Evolutionary conservation across 2,329 filamentous ascomycete genomes (phyloP).

Genomic region (Elsinoe necatrix): DNA sequence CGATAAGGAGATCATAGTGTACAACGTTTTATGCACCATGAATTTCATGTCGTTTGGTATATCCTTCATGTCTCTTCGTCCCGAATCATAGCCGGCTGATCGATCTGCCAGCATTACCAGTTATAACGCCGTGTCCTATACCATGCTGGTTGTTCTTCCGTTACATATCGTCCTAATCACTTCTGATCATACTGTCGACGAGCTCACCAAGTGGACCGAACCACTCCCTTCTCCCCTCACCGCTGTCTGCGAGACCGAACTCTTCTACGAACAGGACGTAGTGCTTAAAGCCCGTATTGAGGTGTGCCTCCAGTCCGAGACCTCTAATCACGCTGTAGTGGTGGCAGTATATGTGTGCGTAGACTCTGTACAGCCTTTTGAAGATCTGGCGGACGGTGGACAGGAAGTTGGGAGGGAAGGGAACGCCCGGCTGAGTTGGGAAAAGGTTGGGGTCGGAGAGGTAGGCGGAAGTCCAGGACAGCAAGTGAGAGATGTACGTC

Average conservation of each 20-base stretch:
- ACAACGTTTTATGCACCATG: not conserved
- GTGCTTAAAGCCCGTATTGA: conserved; percentile 99
- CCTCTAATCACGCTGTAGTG: conserved; percentile 96
- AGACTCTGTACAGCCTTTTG: conserved; percentile 97
- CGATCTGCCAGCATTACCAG: not conserved
- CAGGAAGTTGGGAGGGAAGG: conserved; percentile 84
- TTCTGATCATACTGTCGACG: conserved; percentile 95
- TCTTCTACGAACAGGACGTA: conserved; percentile 98
- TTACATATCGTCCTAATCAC: conserved; percentile 50
- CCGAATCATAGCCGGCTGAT: not conserved
- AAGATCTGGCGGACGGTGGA: conserved; percentile 98
- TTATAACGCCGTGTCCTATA: not conserved
- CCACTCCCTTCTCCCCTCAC: conserved; percentile 54
- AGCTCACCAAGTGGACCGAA: conserved; percentile 93
- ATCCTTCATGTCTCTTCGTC: conserved; percentile 2
- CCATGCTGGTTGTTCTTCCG: not conserved
- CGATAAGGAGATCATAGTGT: no score
- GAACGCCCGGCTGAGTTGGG: conserved; percentile 64
- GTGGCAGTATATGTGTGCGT: conserved; percentile 95
- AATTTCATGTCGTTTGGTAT: conserved; percentile 5
- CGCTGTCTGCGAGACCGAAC: conserved; percentile 77
- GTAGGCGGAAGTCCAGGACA: conserved; percentile 91
- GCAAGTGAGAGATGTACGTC: conserved; percentile 94
- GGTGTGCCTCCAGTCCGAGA: conserved; percentile 87
- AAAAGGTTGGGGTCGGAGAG: conserved; percentile 95